A percentile compares a stretch with the other conserved stretches of the same genome.
Evolutionary conservation across 306 rosid species (phyloP).

Genomic region (Prunus mira): DNA sequence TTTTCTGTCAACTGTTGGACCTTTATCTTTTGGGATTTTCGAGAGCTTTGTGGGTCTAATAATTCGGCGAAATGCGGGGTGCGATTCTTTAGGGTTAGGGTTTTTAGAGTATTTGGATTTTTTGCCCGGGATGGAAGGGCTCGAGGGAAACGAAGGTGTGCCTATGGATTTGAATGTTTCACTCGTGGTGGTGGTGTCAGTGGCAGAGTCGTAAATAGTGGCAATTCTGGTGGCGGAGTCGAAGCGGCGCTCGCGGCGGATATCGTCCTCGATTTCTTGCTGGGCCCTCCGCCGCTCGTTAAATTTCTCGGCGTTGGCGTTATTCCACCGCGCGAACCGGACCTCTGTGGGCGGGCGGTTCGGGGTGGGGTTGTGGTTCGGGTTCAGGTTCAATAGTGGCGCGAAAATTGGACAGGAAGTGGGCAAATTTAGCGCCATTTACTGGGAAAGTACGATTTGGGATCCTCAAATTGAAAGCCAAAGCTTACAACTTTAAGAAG

Average conservation of each 20-base stretch:
- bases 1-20: constrained; percentile 20
- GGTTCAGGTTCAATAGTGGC: constrained; percentile 32
- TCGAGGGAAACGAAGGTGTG: constrained; percentile 69
- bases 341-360: constrained; percentile 37
- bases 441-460: background rate
- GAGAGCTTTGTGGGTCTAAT: constrained; percentile 26
- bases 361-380: constrained; percentile 23
- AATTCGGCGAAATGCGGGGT: constrained; percentile 52
- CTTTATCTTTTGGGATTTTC: constrained; percentile 18
- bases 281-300: constrained; percentile 53
- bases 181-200: constrained; percentile 3
- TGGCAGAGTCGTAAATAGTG: constrained; percentile 10
- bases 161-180: constrained; percentile 42
- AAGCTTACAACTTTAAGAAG: background rate
- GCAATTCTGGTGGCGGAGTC: constrained; percentile 40
- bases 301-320: constrained; percentile 70
- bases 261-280: constrained; percentile 66
- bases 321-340: constrained; percentile 62
- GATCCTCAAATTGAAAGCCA: background rate
- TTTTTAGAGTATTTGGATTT: constrained; percentile 58
- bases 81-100: constrained; percentile 41
- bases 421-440: constrained; percentile 64
- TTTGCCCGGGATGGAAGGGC: constrained; percentile 64
- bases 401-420: constrained; percentile 48
- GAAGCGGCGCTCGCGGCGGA: constrained; percentile 69